Evolutionary conservation across 192 early-diverging fungal species (phyloP), one percentile per base, ranked within the genome.

Genomic region (Chytriomyces sp.): DNA sequence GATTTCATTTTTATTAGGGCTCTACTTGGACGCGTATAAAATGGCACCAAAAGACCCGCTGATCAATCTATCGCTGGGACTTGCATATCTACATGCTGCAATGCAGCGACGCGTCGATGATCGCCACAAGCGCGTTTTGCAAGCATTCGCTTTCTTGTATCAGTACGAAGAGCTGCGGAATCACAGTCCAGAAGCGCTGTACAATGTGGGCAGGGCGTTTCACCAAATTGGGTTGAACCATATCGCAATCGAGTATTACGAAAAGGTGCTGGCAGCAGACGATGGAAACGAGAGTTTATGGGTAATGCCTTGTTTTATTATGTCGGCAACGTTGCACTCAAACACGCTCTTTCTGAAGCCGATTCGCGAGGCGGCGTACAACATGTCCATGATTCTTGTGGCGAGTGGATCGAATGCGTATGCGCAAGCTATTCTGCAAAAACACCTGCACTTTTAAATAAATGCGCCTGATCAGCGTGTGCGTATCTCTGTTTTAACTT

Each of bases 191-290:
- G 94, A 96, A 72, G 87, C 90, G 45, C 85, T 89, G 23, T 99
- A 94, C 77, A 99, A 99, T 77, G 74, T 94, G 57, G 98, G 87
- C 0, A 84, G 97, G n/a, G 91, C 92, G 1, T 98, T 93, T 78
- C 98, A 99, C 82, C 88, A 91, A n/a, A 45, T 99, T 50, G 83
- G 93, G 1, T 80, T 96, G 61, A 84, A 83, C 28, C 91, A 95
- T 75, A 79, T 95, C 20, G 97, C 97, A 0, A 81, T 92, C n/a
- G 83, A 84, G n/a, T 94, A 95, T 78, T 99, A 99, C 74, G 87
- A 91, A 48, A 84, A 87, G 10, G 94, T 92, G 7, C 82, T 98
- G 28, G 26, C 26, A 11, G 70, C 75, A 13, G 75, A 10, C n/a
- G 71, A 79, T 28, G 69, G 24, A 47, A 65, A 20, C 73, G 69